A percentile compares a stretch with the other conserved stretches of the same genome.
Evolutionary conservation across 768 basidiomycete genomes (phyloP).

Genomic region (Hericium alpestre): DNA sequence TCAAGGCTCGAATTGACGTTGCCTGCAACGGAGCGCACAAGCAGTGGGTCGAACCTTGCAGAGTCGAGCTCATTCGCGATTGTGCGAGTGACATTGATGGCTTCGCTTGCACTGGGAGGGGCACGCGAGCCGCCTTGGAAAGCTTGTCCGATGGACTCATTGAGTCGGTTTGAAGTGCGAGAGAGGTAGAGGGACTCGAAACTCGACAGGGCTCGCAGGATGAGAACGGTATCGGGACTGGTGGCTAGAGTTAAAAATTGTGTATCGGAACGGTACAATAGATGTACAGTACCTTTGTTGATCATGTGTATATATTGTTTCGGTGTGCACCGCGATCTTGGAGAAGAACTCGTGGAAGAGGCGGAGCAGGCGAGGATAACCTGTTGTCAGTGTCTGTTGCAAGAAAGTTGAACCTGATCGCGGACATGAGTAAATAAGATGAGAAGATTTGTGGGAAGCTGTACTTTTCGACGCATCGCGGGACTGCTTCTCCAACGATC

Average conservation of each 20-base stretch:
- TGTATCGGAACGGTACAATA: not conserved
- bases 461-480: slow-evolving; percentile 74
- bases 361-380: slow-evolving; percentile 80
- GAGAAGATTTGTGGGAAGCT: slow-evolving; percentile 2
- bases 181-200: slow-evolving; percentile 88
- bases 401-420: slow-evolving; percentile 75
- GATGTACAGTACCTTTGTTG: slow-evolving; percentile 62
- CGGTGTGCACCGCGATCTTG: slow-evolving; percentile 90
- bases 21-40: slow-evolving; percentile 72
- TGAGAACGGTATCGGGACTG: slow-evolving; percentile 86
- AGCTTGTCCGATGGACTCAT: slow-evolving; percentile 69
- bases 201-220: slow-evolving; percentile 71
- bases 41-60: slow-evolving; percentile 83
- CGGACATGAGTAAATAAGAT: not conserved
- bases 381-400: slow-evolving; percentile 77
- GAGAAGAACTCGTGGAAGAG: slow-evolving; percentile 96
- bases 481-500: slow-evolving; percentile 71
- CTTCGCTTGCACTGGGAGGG: slow-evolving; percentile 70
- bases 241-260: not conserved
- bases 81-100: slow-evolving; percentile 61
- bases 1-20: slow-evolving; percentile 62
- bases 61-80: slow-evolving; percentile 89
- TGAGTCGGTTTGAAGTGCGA: slow-evolving; percentile 72
- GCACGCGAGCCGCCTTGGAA: slow-evolving; percentile 60
- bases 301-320: slow-evolving; percentile 77